phyloP scores from a whole-genome alignment of 2,329 filamentous ascomycete species.

The Sclerotinia subarctica region DNA sequence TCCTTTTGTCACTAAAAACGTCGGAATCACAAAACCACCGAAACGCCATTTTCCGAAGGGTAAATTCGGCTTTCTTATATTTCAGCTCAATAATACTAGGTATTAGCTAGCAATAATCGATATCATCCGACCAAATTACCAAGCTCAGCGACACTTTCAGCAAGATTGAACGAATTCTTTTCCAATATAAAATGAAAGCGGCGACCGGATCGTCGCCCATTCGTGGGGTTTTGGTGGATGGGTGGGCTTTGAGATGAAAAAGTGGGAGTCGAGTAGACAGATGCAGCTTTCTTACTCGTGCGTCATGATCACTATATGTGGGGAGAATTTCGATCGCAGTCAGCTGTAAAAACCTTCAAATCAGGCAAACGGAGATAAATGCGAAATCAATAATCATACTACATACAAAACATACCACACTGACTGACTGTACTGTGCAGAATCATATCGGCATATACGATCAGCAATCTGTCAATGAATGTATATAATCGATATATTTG shows the following conservation, averaged over 20 bases:
- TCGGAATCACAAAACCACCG: neutral
- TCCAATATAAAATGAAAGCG: slow-evolving; percentile 8
- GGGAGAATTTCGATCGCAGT: slow-evolving; percentile 10
- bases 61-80: slow-evolving; percentile 7
- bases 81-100: slow-evolving; percentile 14
- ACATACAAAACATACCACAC: neutral
- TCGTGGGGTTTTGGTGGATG: slow-evolving; percentile 20
- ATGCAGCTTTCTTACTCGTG: slow-evolving; percentile 12
- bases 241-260: neutral
- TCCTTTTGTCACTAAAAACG: slow-evolving; percentile 4
- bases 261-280: slow-evolving; percentile 1
- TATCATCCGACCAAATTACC: slow-evolving; percentile 8
- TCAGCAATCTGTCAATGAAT: neutral
- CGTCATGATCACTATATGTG: slow-evolving; percentile 8
- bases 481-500: slow-evolving; percentile 1
- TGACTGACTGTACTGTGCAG: slow-evolving; percentile 1
- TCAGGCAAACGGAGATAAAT: neutral
- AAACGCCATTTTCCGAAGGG: slow-evolving; percentile 1
- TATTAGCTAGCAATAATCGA: neutral
- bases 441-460: neutral
- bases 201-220: slow-evolving; percentile 20
- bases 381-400: slow-evolving; percentile 16
- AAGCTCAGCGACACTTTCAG: slow-evolving; percentile 1
- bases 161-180: slow-evolving; percentile 8
- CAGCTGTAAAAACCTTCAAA: slow-evolving; percentile 4